Conservation (phyloP, 108 stramenopile species). For the Cylindrotheca fusiformis region DNA sequence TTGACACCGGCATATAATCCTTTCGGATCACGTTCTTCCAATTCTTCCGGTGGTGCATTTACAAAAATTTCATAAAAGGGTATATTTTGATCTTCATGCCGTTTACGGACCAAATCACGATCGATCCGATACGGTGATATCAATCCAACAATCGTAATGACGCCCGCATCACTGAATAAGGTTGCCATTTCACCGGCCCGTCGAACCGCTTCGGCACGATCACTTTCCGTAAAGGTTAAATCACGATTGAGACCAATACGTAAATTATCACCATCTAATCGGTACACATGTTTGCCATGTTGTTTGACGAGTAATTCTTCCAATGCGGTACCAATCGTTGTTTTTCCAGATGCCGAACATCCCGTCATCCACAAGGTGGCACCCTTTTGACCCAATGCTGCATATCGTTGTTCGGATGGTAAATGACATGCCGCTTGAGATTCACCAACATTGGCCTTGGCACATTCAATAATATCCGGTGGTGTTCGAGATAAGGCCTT, state of each 20-base stretch:
- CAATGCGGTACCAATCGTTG: slow-evolving; percentile 95
- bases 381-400: slow-evolving; percentile 93
- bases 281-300: slow-evolving; percentile 96
- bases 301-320: slow-evolving; percentile 92
- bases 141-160: slow-evolving; percentile 95
- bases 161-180: slow-evolving; percentile 93
- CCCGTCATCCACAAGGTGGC: slow-evolving; percentile 99
- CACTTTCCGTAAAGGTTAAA: slow-evolving; percentile 89
- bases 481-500: slow-evolving; percentile 77
- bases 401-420: slow-evolving; percentile 78
- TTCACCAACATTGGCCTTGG: slow-evolving; percentile 83
- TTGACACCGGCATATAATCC: slow-evolving; percentile 86
- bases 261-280: slow-evolving; percentile 96
- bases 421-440: slow-evolving; percentile 94
- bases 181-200: slow-evolving; percentile 96
- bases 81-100: slow-evolving; percentile 96
- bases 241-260: slow-evolving; percentile 95
- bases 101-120: slow-evolving; percentile 89
- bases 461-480: slow-evolving; percentile 98
- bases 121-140: slow-evolving; percentile 94
- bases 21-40: slow-evolving; percentile 87
- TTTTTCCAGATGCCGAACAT: slow-evolving; percentile 92
- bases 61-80: slow-evolving; percentile 98
- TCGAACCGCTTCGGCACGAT: slow-evolving; percentile 95
- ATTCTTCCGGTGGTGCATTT: slow-evolving; percentile 94